Base-by-base conservation (phyloP, 345 rosid genomes). In the Clarkia xantiana region DNA sequence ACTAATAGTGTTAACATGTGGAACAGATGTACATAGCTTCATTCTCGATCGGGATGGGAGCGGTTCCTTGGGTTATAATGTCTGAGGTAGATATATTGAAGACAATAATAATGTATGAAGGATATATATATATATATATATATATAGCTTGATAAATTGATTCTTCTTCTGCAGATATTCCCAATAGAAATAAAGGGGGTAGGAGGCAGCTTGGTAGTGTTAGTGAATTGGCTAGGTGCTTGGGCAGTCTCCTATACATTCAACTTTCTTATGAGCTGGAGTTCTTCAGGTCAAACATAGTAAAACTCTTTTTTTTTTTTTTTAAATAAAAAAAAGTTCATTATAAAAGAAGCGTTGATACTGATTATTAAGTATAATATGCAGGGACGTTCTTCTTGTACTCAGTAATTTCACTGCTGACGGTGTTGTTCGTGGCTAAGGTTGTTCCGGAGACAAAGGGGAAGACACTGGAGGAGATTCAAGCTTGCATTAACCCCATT, bases 31-130 rank as follows among this genome's bases (percentile, higher is more conserved):
- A 66, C 20, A 48, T 81, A 53, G 70, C 91, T 25, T 61, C 74
- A 9, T 90, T 79, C 67, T 86, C 95, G 12, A 74, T 90, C 36
- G 95, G 97, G 57, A 67, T 81, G 83, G 94, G 95, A 67, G 88
- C 95, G 40, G 91, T 81, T 70, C 97, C 95, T 22, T 90, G 97
- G 97, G 69, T 90, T 69, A 76, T 90, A 55, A 82, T 86, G 95
- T 90, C 95, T 3, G 97, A 90, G 94, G 97, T 85, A 74, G 13
- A 34, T 29, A 14, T 6, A 34, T 38, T 2, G 16, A 54, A 39
- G 14, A 34, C 59, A 40, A 42, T 13, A 39, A 8, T 13, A n/a
- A n/a, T 29, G 9, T 29, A 4, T 29, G 36, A 29, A 29, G n/a
- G n/a, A n/a, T n/a, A n/a, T n/a, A n/a, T n/a, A n/a, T n/a, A n/a